Percentiles rank a stretch among this genome's conserved stretches.
Conservation (phyloP, 768 basidiomycete species). For the Tubosaeta sp. region DNA sequence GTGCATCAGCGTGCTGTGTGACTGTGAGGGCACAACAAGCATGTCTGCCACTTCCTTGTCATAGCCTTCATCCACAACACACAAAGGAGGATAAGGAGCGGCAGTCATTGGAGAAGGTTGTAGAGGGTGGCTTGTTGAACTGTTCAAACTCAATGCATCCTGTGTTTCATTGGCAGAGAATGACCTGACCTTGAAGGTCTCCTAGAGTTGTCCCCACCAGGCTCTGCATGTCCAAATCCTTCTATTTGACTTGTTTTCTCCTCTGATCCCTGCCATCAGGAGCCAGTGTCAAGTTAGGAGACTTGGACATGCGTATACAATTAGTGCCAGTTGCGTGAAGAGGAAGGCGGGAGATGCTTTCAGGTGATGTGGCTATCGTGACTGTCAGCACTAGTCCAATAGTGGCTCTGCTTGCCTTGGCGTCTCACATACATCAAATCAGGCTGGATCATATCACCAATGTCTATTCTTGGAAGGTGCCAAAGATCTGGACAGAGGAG, state of each 20-base stretch:
- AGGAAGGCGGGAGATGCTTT: conserved; percentile 30
- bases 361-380: conserved; percentile 46
- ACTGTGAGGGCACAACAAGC: conserved; percentile 63
- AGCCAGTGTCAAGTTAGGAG: conserved; percentile 45
- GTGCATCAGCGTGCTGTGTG: conserved; percentile 34
- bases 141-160: conserved; percentile 62
- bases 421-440: conserved; percentile 46
- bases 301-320: conserved; percentile 52
- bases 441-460: conserved; percentile 62
- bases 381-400: conserved; percentile 33
- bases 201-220: conserved; percentile 26
- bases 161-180: conserved; percentile 46
- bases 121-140: conserved; percentile 56
- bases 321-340: conserved; percentile 27
- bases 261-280: conserved; percentile 45
- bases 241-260: conserved; percentile 46
- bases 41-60: conserved; percentile 90
- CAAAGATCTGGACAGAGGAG: conserved; percentile 33
- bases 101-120: conserved; percentile 70
- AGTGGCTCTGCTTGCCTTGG: conserved; percentile 28
- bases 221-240: conserved; percentile 38
- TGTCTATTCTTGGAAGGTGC: conserved; percentile 40
- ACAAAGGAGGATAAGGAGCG: conserved; percentile 54
- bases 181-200: conserved; percentile 36
- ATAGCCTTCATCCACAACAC: conserved; percentile 87